These are phyloP conservation scores for Penicillium sp. DNA, from an alignment of 2,329 filamentous ascomycete genomes.

Conservation along the genomic window DNA sequence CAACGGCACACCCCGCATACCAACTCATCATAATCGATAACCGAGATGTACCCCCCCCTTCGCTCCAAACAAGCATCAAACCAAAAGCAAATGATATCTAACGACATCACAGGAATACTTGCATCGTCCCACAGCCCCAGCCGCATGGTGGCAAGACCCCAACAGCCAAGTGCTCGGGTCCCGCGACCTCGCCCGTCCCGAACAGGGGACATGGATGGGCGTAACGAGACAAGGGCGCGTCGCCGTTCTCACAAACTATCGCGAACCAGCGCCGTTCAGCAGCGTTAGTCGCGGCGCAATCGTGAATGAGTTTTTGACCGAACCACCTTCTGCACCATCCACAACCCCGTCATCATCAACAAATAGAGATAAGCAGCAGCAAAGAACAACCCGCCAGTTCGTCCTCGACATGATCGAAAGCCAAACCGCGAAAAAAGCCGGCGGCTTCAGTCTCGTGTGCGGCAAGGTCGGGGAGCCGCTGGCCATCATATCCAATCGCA, in stretches of 20 bases:
- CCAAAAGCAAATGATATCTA: neutral
- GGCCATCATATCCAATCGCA: slow-evolving; percentile 61
- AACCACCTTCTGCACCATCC: slow-evolving; percentile 29
- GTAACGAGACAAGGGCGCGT: slow-evolving; percentile 58
- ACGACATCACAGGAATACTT: slow-evolving; percentile 55
- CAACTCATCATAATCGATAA: slow-evolving; percentile 73
- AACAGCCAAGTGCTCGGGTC: slow-evolving; percentile 56
- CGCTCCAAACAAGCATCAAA: neutral
- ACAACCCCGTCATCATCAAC: neutral
- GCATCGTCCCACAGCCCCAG: slow-evolving; percentile 56
- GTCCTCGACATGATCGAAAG: slow-evolving; percentile 53
- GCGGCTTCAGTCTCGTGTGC: slow-evolving; percentile 61
- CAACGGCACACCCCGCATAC: slow-evolving; percentile 71
- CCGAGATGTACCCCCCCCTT: slow-evolving; percentile 55
- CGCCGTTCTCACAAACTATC: slow-evolving; percentile 62
- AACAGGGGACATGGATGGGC: slow-evolving; percentile 62
- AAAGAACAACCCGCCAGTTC: slow-evolving; percentile 44
- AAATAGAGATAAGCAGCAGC: slow-evolving; percentile 25
- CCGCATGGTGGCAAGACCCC: slow-evolving; percentile 58
- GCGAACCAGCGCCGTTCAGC: slow-evolving; percentile 51
- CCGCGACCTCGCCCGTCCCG: slow-evolving; percentile 57
- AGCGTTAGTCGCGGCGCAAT: slow-evolving; percentile 54
- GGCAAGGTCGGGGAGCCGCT: slow-evolving; percentile 53
- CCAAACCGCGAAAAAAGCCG: slow-evolving; percentile 54
- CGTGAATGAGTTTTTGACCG: slow-evolving; percentile 56